Conservation (phyloP, 2,329 filamentous ascomycete genomes). For the Chalara sp. region DNA sequence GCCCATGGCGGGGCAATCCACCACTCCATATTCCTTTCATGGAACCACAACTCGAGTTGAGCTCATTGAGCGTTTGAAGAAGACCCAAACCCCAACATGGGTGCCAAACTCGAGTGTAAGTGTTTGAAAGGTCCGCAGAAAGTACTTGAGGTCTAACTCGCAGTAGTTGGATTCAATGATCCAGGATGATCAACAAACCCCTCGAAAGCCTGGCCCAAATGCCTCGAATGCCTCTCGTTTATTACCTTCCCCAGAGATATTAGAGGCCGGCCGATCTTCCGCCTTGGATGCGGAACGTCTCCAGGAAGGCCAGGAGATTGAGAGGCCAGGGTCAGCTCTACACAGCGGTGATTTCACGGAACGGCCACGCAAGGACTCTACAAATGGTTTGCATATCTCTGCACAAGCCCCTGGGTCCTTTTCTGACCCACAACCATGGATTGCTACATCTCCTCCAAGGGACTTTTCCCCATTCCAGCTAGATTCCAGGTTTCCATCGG, state of each 20-base stretch:
- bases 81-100: slow-evolving; percentile 70
- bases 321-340: slow-evolving; percentile 72
- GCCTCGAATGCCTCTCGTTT: slow-evolving; percentile 23
- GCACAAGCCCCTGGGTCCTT: slow-evolving; percentile 9
- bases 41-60: slow-evolving; percentile 57
- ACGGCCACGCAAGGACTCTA: background rate
- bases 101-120: slow-evolving; percentile 55
- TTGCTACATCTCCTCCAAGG: slow-evolving; percentile 49
- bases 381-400: slow-evolving; percentile 11
- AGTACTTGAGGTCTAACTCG: background rate
- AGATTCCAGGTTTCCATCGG: slow-evolving; percentile 26
- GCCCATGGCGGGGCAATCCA: slow-evolving; percentile 10
- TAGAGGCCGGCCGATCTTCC: slow-evolving; percentile 24
- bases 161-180: slow-evolving; percentile 22
- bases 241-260: slow-evolving; percentile 28
- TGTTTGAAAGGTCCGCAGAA: background rate
- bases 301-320: slow-evolving; percentile 57
- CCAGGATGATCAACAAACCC: slow-evolving; percentile 19
- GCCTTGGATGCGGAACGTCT: slow-evolving; percentile 35
- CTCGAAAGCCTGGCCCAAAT: slow-evolving; percentile 14
- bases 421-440: slow-evolving; percentile 33
- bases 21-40: slow-evolving; percentile 13
- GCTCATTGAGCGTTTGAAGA: slow-evolving; percentile 79
- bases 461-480: slow-evolving; percentile 41
- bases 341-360: slow-evolving; percentile 61